Percentiles rank a stretch among this genome's conserved stretches.
These are phyloP conservation scores for Yamadazyma diddensiae DNA, from an alignment of 1,139 yeast genomes.

Conservation along the genomic window DNA sequence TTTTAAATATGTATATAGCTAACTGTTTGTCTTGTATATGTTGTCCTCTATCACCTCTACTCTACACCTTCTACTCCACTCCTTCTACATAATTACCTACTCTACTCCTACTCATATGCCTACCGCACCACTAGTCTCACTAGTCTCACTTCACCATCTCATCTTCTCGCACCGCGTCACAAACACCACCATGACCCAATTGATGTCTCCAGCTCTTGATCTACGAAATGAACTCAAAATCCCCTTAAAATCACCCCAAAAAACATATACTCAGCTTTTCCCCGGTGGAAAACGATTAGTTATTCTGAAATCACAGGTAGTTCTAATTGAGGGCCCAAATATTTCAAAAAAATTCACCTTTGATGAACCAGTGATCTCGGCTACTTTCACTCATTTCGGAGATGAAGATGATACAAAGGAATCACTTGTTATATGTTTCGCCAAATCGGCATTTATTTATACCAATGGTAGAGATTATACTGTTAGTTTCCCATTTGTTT, in stretches of 20 bases:
- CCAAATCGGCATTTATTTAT: conserved; percentile 54
- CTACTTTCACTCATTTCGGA: conserved; percentile 46
- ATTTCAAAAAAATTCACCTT: conserved; percentile 49
- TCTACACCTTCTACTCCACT: no score
- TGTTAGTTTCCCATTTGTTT: conserved; percentile 61
- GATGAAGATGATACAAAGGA: conserved; percentile 5
- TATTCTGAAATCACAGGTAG: conserved; percentile 20
- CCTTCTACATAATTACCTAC: no score
- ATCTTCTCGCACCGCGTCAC: no score
- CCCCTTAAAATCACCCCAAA: background rate
- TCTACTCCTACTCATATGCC: no score
- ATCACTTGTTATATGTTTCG: conserved; percentile 47
- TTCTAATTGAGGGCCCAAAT: conserved; percentile 42
- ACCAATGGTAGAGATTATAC: conserved; percentile 57
- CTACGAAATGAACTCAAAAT: background rate
- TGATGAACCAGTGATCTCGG: conserved; percentile 45
- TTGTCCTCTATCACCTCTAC: no score
- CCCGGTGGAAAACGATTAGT: conserved; percentile 29
- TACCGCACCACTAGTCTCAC: no score
- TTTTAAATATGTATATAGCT: conserved; percentile 2
- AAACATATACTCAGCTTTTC: conserved; percentile 19
- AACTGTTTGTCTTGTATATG: no score
- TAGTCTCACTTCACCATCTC: no score
- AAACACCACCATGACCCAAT: no score
- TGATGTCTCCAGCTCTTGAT: conserved; percentile 1